Percentiles rank a stretch among this genome's conserved stretches.
Conservation (phyloP, 192 early-diverging fungal genomes). For the Coemansia sp. region DNA sequence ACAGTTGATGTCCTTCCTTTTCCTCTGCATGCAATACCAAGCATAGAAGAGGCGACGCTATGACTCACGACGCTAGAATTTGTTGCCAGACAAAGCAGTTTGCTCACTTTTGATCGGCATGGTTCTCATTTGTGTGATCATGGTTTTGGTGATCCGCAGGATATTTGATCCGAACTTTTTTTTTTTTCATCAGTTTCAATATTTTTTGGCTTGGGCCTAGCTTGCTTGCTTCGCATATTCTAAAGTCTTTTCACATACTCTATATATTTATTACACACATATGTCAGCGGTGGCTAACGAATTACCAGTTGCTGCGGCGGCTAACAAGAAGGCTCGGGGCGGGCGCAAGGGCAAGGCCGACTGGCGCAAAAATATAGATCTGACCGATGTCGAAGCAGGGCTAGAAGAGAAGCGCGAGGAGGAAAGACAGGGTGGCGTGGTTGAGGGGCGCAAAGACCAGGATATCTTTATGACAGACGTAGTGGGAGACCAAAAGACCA, state of each 20-base stretch:
- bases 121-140: background rate
- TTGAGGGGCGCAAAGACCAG: slow-evolving; percentile 25
- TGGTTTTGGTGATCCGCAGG: background rate
- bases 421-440: slow-evolving; percentile 59
- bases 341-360: slow-evolving; percentile 88
- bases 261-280: slow-evolving; percentile 1
- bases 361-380: slow-evolving; percentile 93
- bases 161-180: slow-evolving; percentile 10
- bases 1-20: background rate
- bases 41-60: background rate
- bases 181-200: background rate
- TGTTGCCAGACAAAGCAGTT: background rate
- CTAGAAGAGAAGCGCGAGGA: slow-evolving; percentile 72
- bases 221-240: slow-evolving; percentile 2
- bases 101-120: no score
- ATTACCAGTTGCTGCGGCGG: background rate
- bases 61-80: background rate
- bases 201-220: background rate
- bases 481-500: slow-evolving; percentile 27
- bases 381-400: slow-evolving; percentile 72
- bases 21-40: background rate
- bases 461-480: slow-evolving; percentile 31
- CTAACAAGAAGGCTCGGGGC: slow-evolving; percentile 58
- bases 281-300: slow-evolving; percentile 29
- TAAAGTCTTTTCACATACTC: background rate